Evolutionary conservation across 176 grass and related monocot genomes (phyloP), one percentile per base, ranked within the genome.

Genomic region (Chloris gayana): DNA sequence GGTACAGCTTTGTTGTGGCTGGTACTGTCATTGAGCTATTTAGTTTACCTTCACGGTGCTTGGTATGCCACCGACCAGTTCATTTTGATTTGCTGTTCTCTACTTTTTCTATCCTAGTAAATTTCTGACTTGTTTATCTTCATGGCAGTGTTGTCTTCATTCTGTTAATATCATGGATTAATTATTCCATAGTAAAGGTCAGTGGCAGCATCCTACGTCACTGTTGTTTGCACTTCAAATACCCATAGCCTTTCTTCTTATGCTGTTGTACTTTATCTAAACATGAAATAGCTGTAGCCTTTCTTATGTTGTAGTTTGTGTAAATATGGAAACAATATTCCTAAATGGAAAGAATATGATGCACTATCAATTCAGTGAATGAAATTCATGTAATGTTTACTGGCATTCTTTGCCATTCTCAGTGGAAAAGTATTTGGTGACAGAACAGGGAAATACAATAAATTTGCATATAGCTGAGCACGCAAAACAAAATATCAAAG

Each of bases 41-140:
- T 98, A 38, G 78, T 72, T 14, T 98, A 98, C 81, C 88, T 95
- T 67, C 96, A 98, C 44, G 96, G 90, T 77, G 96, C 92, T 86
- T 98, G 96, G 96, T 98, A 91, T 70, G 81, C 18, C 51, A 39
- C 67, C 37, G 11, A 51, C 69, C 5, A 3, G 37, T 3, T 18
- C 13, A 14, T 59, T 75, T 74, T 76, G n/a, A 0, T 39, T n/a
- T 46, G 24, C 8, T 54, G 51, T 74, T 25, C 7, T 35, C 9
- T 0, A 25, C 31, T n/a, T n/a, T n/a, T n/a, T n/a, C n/a, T n/a
- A n/a, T 31, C 14, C 51, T 63, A 30, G 26, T 37, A 24, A 33
- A 14, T 59, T 44, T 38, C 78, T 92, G 64, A 89, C 64, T 74
- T 67, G 14, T 56, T 81, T 80, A 38, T 73, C 13, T 54, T 22